Evolutionary conservation across 2,329 filamentous ascomycete genomes (phyloP).

Genomic region (Karstenula rhodostoma): DNA sequence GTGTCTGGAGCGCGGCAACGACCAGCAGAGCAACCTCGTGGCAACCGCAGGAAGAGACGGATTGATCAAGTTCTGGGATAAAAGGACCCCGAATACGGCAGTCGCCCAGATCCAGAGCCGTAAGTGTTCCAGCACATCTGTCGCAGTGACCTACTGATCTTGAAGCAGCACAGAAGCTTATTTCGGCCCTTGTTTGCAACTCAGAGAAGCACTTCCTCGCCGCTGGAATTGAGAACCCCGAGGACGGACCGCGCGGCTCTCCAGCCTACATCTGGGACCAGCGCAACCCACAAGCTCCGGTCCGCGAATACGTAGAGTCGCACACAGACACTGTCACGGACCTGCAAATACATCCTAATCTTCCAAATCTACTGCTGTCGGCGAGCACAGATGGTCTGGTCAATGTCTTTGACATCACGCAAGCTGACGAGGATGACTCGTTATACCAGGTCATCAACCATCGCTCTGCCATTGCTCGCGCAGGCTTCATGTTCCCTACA

Average conservation of each 20-base stretch:
- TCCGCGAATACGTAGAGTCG: slow-evolving; percentile 54
- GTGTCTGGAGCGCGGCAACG: slow-evolving; percentile 66
- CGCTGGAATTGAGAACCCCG: slow-evolving; percentile 73
- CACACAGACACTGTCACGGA: slow-evolving; percentile 68
- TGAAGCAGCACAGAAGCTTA: slow-evolving; percentile 55
- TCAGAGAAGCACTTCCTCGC: slow-evolving; percentile 67
- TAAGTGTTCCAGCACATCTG: slow-evolving; percentile 23
- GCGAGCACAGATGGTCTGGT: slow-evolving; percentile 82
- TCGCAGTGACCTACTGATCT: slow-evolving; percentile 30
- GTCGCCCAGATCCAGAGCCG: slow-evolving; percentile 43
- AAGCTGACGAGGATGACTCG: slow-evolving; percentile 75
- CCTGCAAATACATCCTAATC: slow-evolving; percentile 67
- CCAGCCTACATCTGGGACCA: slow-evolving; percentile 54
- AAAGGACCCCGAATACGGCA: slow-evolving; percentile 62
- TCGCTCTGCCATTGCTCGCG: slow-evolving; percentile 75
- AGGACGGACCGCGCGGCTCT: slow-evolving; percentile 57
- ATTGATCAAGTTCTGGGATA: slow-evolving; percentile 71
- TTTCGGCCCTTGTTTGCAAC: slow-evolving; percentile 72
- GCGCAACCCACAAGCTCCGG: slow-evolving; percentile 48
- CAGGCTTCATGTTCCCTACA: slow-evolving; percentile 69
- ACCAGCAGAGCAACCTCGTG: slow-evolving; percentile 60
- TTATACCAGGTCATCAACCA: slow-evolving; percentile 82
- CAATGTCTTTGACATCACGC: slow-evolving; percentile 75
- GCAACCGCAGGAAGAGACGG: slow-evolving; percentile 78
- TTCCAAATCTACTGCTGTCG: slow-evolving; percentile 71